Base-by-base conservation (phyloP, 495 filamentous ascomycete genomes). In the Tuber umbilicatum region DNA sequence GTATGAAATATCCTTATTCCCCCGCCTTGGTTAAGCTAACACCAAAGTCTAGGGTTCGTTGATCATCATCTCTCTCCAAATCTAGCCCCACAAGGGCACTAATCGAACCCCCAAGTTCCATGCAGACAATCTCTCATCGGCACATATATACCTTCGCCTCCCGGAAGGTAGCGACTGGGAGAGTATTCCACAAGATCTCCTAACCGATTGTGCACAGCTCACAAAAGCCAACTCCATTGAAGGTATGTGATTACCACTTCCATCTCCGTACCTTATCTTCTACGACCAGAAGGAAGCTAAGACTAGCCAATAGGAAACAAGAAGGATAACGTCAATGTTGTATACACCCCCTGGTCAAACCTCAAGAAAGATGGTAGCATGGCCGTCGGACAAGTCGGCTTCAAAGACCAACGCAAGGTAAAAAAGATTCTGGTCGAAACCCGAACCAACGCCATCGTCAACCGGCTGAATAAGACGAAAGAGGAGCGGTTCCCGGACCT, bases 141-240 rank as follows among this genome's bases (percentile, higher is more conserved):
- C 95, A 21, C 95, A 99, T 84, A 92, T 98, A 78, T 99, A 99
- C 84, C 86, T 97, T 31, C 91, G 95, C 17, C 86, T 97, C 45
- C 88, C 87, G 27, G 91, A 94, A 64, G 92, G 91, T 68, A 88
- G 96, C 80, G 87, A 88, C 69, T 99, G 94, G 95, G 93, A 97
- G 27, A 85, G 87, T 47, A 92, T 99, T 73, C 89, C 91, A 3
- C 77, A 89, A 73, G 88, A 90, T 7, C 87, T 99, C 35, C 77
- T 99, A 43, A 89, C 88, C 70, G 95, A 99, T 83, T 93, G 94
- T 78, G 94, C 90, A 31, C 95, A 99, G 83, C 86, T 99, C 72
- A 99, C 95, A 70, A 99, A 99, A 84, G 94, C 95, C 71, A 99
- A 99, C 84, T 97, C 94, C 43, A 99, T 99, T 80, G 95, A 99